phyloP scores from a whole-genome alignment of 176 grass and related monocot species.

The Puya raimondii region DNA sequence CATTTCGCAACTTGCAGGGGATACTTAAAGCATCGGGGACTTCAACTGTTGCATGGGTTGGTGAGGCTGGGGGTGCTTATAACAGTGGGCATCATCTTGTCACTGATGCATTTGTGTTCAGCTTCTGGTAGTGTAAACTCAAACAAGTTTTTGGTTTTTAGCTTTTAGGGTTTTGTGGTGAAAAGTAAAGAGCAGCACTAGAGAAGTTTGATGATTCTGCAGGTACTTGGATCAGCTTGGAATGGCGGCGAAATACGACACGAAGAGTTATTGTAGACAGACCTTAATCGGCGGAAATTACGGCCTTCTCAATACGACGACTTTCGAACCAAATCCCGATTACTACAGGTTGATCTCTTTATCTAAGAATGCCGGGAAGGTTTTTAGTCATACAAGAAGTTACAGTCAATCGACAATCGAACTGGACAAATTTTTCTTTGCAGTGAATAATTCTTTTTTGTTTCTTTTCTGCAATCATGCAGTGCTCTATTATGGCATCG shows the following conservation, averaged over 20 bases:
- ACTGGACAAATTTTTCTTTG: slow-evolving; percentile 5
- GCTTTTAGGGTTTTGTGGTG: not conserved
- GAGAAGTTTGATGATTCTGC: not conserved
- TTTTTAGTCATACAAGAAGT: slow-evolving; percentile 8
- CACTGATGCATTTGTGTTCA: slow-evolving; percentile 81
- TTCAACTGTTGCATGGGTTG: slow-evolving; percentile 57
- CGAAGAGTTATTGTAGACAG: slow-evolving; percentile 73
- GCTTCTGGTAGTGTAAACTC: slow-evolving; percentile 63
- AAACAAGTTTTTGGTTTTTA: no score
- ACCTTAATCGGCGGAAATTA: slow-evolving; percentile 71
- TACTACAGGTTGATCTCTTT: slow-evolving; percentile 56
- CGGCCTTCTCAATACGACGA: slow-evolving; percentile 67
- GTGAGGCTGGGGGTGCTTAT: slow-evolving; percentile 82
- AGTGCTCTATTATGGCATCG: slow-evolving; percentile 84
- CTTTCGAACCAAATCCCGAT: slow-evolving; percentile 77
- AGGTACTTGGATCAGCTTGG: slow-evolving; percentile 84
- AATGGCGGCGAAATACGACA: slow-evolving; percentile 65
- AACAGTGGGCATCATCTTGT: slow-evolving; percentile 92
- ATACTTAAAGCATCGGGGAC: slow-evolving; percentile 45
- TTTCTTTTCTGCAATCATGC: not conserved
- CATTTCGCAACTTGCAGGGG: slow-evolving; percentile 49
- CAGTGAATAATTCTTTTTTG: slow-evolving; percentile 1
- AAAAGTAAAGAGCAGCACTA: not conserved
- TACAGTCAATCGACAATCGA: slow-evolving; percentile 9
- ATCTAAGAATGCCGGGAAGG: slow-evolving; percentile 10